phyloP scores from a whole-genome alignment of 768 basidiomycete species.

The Phaeotremella skinneri region DNA sequence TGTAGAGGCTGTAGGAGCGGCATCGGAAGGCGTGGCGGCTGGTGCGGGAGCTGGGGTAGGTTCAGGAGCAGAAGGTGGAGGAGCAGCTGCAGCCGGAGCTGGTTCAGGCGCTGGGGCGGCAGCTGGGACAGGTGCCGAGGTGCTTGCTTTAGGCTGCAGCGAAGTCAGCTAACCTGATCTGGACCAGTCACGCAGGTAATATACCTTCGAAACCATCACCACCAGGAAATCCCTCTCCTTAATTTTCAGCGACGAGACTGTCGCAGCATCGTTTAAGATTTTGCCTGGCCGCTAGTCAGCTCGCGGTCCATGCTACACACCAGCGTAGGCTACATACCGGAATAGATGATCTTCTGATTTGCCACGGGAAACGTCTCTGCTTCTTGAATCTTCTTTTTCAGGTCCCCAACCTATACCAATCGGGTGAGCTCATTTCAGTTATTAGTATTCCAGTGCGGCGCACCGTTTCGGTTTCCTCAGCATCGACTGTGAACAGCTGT shows the following conservation, averaged over 20 bases:
- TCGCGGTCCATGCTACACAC: background rate
- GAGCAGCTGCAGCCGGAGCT: slow-evolving; percentile 44
- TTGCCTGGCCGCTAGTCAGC: slow-evolving; percentile 63
- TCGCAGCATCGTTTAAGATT: slow-evolving; percentile 83
- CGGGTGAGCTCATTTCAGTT: slow-evolving; percentile 12
- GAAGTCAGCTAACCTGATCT: background rate
- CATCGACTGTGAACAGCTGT: slow-evolving; percentile 80
- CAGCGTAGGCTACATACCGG: slow-evolving; percentile 60
- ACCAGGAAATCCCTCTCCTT: slow-evolving; percentile 99
- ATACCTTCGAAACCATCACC: slow-evolving; percentile 96
- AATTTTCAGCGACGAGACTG: slow-evolving; percentile 80
- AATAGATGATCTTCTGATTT: slow-evolving; percentile 89
- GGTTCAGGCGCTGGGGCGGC: slow-evolving; percentile 47
- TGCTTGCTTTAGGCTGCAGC: slow-evolving; percentile 51
- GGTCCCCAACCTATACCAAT: slow-evolving; percentile 56
- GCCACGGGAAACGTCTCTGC: slow-evolving; percentile 70
- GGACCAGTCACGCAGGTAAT: background rate
- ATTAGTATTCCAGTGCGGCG: slow-evolving; percentile 7
- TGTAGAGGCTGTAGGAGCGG: slow-evolving; percentile 48
- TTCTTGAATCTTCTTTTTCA: slow-evolving; percentile 81
- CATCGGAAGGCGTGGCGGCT: slow-evolving; percentile 42
- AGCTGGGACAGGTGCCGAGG: slow-evolving; percentile 41
- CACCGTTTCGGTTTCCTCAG: slow-evolving; percentile 67
- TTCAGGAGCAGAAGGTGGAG: slow-evolving; percentile 45
- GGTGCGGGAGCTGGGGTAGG: slow-evolving; percentile 47